A percentile compares a stretch with the other conserved stretches of the same genome.
Conservation (phyloP, 495 filamentous ascomycete genomes). For the Trichoderma reesei region DNA sequence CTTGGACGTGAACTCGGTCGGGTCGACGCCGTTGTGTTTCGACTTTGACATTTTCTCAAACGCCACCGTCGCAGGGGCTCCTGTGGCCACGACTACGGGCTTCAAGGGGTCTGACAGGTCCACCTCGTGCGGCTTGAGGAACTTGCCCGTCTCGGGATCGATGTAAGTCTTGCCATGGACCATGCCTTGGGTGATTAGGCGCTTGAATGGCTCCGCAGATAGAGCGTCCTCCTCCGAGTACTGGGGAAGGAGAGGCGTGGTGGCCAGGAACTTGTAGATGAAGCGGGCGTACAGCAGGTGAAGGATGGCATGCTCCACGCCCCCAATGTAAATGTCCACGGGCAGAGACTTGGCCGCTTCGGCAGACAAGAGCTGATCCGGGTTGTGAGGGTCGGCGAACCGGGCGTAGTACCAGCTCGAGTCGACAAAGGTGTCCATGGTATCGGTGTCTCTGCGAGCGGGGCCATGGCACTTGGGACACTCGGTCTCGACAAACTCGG, state of each 20-base stretch:
- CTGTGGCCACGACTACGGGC: conserved; percentile 51
- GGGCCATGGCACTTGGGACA: conserved; percentile 64
- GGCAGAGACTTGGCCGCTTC: conserved; percentile 46
- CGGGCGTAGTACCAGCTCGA: conserved; percentile 88
- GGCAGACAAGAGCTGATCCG: conserved; percentile 48
- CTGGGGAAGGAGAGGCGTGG: conserved; percentile 29
- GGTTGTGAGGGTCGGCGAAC: conserved; percentile 61
- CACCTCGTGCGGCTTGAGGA: conserved; percentile 69
- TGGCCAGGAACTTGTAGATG: conserved; percentile 74
- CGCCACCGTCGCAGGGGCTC: conserved; percentile 45
- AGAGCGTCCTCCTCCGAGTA: conserved; percentile 13
- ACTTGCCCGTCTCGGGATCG: conserved; percentile 63
- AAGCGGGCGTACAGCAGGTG: conserved; percentile 89
- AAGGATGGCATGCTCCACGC: conserved; percentile 82
- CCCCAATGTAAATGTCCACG: conserved; percentile 79
- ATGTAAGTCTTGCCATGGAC: conserved; percentile 78
- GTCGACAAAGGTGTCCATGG: conserved; percentile 94
- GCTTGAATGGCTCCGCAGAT: conserved; percentile 68
- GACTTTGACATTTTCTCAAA: conserved; percentile 97
- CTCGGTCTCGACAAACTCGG: conserved; percentile 62
- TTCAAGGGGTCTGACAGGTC: conserved; percentile 47
- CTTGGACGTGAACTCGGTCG: conserved; percentile 53
- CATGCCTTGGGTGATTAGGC: conserved; percentile 81
- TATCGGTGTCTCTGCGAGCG: conserved; percentile 80
- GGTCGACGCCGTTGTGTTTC: conserved; percentile 89